These are phyloP conservation scores for Lathyrus sativus DNA, from an alignment of 306 rosid species.

Conservation along the genomic window DNA sequence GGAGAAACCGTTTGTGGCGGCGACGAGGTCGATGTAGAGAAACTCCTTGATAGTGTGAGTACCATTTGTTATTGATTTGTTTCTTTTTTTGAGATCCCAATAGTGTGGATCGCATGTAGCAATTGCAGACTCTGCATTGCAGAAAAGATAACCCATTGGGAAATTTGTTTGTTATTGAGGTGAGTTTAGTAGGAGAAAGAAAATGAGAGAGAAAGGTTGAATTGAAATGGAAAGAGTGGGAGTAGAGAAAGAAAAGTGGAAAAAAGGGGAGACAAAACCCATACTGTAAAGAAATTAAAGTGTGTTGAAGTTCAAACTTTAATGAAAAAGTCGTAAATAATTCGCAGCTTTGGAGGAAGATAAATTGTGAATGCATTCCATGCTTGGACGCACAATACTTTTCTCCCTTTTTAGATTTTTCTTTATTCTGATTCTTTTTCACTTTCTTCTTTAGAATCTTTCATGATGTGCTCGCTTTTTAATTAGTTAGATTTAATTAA, in stretches of 20 bases:
- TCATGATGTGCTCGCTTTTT: constrained; percentile 21
- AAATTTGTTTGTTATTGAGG: neutral
- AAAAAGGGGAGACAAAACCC: constrained; percentile 51
- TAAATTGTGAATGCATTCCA: constrained; percentile 35
- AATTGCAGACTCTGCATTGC: constrained; percentile 77
- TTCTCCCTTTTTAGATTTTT: neutral
- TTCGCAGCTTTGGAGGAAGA: constrained; percentile 43
- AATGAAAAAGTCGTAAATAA: constrained; percentile 47
- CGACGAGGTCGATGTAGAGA: constrained; percentile 49
- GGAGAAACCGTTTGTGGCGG: constrained; percentile 69
- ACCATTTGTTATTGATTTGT: neutral
- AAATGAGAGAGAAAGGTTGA: neutral
- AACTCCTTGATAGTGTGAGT: constrained; percentile 47
- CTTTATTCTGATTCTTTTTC: constrained; percentile 13
- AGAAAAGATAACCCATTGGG: constrained; percentile 71
- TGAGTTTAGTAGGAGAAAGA: neutral
- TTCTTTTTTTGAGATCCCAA: constrained; percentile 48
- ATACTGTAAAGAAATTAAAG: constrained; percentile 39
- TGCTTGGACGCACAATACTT: neutral
- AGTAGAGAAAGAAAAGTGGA: neutral
- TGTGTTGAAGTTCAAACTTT: constrained; percentile 3
- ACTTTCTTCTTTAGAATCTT: constrained; percentile 14
- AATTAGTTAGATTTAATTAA: constrained; percentile 27
- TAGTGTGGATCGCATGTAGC: constrained; percentile 41
- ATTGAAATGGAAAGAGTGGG: constrained; percentile 7